Evolutionary conservation across 306 rosid genomes (phyloP), one percentile per base, ranked within the genome.

Genomic region (Dicorynia guianensis): DNA sequence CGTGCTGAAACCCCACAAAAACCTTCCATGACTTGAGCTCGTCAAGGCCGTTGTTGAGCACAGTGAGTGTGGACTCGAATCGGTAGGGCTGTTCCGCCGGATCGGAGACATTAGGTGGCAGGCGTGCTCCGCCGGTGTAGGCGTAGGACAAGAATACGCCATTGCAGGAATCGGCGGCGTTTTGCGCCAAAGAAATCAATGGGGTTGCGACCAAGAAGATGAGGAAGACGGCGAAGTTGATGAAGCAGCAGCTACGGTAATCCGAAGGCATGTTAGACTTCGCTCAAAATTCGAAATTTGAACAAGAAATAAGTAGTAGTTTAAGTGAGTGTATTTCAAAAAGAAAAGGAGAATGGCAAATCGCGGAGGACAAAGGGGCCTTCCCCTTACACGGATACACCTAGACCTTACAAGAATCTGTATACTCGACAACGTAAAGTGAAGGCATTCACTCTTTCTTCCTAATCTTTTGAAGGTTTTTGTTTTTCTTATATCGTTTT

Each of bases 11-110:
- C 18, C 91, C 93, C 1, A 96, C 96, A 75, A 83, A 90, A 60
- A 87, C 99, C 68, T 72, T 83, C 98, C 97, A 96, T 0, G 98
- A 87, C 82, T 90, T 88, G 63, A 96, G 94, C 43, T 89, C 94
- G 9, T 87, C 85, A 25, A 59, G 85, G 8, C 96, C 99, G 82
- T 89, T 90, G 91, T 93, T 96, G 66, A 90, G 93, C 12, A 96
- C 85, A 0, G 86, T 89, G 9, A 96, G 71, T 9, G 83, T 76
- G 0, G 99, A 96, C 70, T 96, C 90, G 81, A 96, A 96, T 20
- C 96, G 85, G 83, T 90, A 88, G 0, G 96, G 87, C 68, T 96
- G 99, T 12, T 11, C 3, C 0, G 75, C 3, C 0, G 78, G 68
- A 35, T 72, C 79, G 76, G 92, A 55, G 67, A 81, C 80, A 62